Evolutionary conservation across 2,329 filamentous ascomycete genomes (phyloP).

Genomic region (Alternaria dauci): DNA sequence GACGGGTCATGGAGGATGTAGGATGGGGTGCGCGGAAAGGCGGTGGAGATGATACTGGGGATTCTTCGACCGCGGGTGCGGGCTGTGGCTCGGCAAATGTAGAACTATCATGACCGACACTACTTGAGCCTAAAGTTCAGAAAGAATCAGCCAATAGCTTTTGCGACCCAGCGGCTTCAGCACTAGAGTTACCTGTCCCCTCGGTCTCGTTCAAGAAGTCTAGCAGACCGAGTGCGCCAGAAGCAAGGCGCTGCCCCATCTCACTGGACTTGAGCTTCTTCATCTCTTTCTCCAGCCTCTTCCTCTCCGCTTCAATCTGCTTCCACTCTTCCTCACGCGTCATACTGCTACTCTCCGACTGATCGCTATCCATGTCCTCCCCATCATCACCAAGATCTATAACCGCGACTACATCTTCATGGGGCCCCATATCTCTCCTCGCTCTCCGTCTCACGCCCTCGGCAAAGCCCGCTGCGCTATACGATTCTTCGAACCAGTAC

Average conservation of each 20-base stretch:
- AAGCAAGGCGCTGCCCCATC: neutral
- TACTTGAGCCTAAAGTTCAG: too few species aligned
- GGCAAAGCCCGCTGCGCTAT: neutral
- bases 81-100: too few species aligned
- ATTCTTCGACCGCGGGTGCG: neutral
- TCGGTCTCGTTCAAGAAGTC: neutral
- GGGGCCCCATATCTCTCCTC: neutral
- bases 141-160: neutral
- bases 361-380: neutral
- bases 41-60: too few species aligned
- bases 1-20: neutral
- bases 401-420: neutral
- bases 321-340: neutral
- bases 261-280: neutral
- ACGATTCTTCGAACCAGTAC: slow-evolving; percentile 9
- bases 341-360: neutral
- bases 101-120: too few species aligned
- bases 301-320: neutral
- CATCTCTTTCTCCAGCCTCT: neutral
- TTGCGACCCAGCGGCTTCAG: neutral
- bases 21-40: neutral
- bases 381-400: neutral
- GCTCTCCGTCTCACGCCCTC: neutral
- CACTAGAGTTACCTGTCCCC: neutral
- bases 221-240: neutral